A percentile compares a stretch with the other conserved stretches of the same genome.
phyloP scores from a whole-genome alignment of 2,329 filamentous ascomycete genomes.

The Aspergillus sp. region DNA sequence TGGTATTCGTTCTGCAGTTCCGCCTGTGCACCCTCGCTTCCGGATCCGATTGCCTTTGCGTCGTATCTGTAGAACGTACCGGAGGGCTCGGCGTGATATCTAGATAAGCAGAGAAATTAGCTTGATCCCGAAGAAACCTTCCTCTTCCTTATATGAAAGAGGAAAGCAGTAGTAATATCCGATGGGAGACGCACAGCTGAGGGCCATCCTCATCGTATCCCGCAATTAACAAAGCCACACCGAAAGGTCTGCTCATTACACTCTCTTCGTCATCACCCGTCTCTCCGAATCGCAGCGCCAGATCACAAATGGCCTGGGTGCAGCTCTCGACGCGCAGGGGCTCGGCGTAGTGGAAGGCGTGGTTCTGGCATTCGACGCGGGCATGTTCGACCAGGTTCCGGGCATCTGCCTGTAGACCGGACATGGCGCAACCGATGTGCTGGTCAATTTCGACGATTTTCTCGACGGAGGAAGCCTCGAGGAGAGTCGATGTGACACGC shows the following conservation, averaged over 20 bases:
- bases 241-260: conserved; percentile 97
- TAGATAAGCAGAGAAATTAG: conserved; percentile 25
- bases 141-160: not conserved
- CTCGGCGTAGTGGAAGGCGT: conserved; percentile 98
- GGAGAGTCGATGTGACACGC: conserved; percentile 93
- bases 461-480: conserved; percentile 96
- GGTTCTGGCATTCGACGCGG: conserved; percentile 93
- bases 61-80: conserved; percentile 99
- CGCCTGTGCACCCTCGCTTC: conserved; percentile 94
- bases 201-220: conserved; percentile 97
- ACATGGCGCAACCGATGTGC: conserved; percentile 99
- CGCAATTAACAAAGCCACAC: conserved; percentile 92
- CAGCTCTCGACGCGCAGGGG: conserved; percentile 92
- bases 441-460: conserved; percentile 99
- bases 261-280: conserved; percentile 96
- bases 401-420: conserved; percentile 92
- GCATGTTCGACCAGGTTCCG: conserved; percentile 98
- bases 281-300: conserved; percentile 94
- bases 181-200: conserved; percentile 61
- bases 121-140: no score
- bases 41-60: conserved; percentile 96
- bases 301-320: conserved; percentile 97
- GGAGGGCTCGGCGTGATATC: conserved; percentile 94
- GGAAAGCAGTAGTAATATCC: not conserved
- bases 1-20: conserved; percentile 99